These are phyloP conservation scores for Proteromonas lacertae DNA, from an alignment of 352 stramenopile genomes.

Conservation along the genomic window DNA sequence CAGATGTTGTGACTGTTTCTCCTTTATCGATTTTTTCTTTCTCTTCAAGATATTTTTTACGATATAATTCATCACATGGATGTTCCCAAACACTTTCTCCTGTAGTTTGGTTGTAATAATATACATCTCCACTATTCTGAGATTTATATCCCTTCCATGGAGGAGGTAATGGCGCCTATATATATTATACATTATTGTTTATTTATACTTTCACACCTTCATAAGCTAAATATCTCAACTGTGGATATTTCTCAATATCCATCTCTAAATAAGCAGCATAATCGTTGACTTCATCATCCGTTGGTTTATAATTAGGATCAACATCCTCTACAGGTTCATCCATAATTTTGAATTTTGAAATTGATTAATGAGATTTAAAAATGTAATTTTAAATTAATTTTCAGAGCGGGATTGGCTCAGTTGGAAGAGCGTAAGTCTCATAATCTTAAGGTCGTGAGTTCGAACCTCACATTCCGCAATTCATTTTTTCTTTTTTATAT, in stretches of 20 bases:
- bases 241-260: constrained; percentile 43
- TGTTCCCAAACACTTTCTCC: constrained; percentile 69
- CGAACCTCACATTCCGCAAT: too few relatives aligned
- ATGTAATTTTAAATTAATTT: too few relatives aligned
- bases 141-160: constrained; percentile 81
- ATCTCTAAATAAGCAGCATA: constrained; percentile 74
- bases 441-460: too few relatives aligned
- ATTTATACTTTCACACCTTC: constrained; percentile 50
- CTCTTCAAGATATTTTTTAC: constrained; percentile 55
- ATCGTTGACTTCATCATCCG: constrained; percentile 48
- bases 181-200: neutral
- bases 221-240: constrained; percentile 64
- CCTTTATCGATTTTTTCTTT: constrained; percentile 26
- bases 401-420: too few relatives aligned
- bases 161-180: constrained; percentile 33
- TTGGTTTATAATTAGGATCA: constrained; percentile 59
- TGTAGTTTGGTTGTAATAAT: constrained; percentile 69
- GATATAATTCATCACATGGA: constrained; percentile 65
- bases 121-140: constrained; percentile 66
- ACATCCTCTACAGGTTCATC: constrained; percentile 80
- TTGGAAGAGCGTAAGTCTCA: too few relatives aligned
- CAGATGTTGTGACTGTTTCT: too few relatives aligned
- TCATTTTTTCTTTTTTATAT: too few relatives aligned
- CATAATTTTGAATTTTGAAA: too few relatives aligned
- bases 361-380: too few relatives aligned